Evolutionary conservation across 805 yeast genomes (phyloP), one percentile per base, ranked within the genome.

Genomic region (Ogataea henricii): DNA sequence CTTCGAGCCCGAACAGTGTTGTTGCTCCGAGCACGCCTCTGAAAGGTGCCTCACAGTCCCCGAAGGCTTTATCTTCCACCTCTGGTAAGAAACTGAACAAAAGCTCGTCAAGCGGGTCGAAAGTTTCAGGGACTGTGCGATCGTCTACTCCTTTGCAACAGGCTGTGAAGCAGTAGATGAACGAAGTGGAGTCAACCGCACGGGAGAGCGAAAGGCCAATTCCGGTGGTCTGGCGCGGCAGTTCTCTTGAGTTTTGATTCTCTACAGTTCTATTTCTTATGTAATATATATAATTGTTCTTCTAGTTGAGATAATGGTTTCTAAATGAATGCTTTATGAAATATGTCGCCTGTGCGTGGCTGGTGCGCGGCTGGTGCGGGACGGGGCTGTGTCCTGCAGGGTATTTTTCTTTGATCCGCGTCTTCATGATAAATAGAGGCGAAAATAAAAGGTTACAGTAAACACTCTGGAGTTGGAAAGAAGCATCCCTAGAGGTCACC

Each of bases 31-130:
- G 16, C 13, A 40, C 43, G 21, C 43, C 43, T 20, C 21, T 29
- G 29, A 40, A 40, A 16, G 43, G 46, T 17, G 16, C 26, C 17
- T 35, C 50, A 13, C 49, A 46, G 43, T 42, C 49, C 8, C 49
- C 49, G 3, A 46, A 46, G 38, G 43, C 36, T 3, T 13, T 39
- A 3, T 26, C 43, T 13, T 39, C 46, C 2, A 23, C 39, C 13
- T 25, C 43, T 4, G 46, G 41, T 16, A 46, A 42, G 42, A 43
- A 46, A 39, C 21, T 46, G 43, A 42, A 36, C 25, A 42, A 38
- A 40, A 30, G 43, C 34, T 18, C 45, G 23, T 30, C 34, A 4
- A 12, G 36, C 29, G 22, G 43, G 39, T 34, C 45, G 36, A 40
- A 25, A 14, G 39, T 30, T n/a, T 33, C 38, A 20, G 40, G 38